phyloP scores from a whole-genome alignment of 2,329 filamentous ascomycete genomes.

The Sodiomyces alkalinus region DNA sequence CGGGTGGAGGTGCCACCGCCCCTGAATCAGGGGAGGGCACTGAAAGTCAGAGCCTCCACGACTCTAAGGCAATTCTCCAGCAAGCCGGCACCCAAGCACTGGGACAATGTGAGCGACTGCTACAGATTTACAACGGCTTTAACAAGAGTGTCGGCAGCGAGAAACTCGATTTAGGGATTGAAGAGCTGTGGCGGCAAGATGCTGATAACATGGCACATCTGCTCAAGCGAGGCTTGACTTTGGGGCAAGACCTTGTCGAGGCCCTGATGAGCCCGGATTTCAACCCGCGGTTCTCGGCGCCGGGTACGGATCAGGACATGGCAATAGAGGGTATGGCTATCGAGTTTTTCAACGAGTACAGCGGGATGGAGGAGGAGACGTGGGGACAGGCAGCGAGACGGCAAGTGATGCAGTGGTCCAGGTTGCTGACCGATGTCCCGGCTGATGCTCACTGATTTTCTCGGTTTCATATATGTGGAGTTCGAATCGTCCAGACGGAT shows the following conservation, averaged over 20 bases:
- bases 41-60: not conserved
- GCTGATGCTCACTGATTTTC: not conserved
- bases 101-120: not conserved
- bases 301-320: slow-evolving; percentile 3
- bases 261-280: slow-evolving; percentile 13
- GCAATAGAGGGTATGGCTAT: slow-evolving; percentile 18
- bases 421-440: not conserved
- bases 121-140: not conserved
- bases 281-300: not conserved
- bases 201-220: slow-evolving; percentile 13
- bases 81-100: not conserved
- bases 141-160: not conserved
- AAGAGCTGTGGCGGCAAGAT: slow-evolving; percentile 16
- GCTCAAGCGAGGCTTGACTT: slow-evolving; percentile 11
- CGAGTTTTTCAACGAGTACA: slow-evolving; percentile 15
- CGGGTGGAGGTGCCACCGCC: no score
- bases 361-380: slow-evolving; percentile 10
- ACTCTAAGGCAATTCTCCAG: no score
- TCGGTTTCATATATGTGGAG: no score
- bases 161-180: not conserved
- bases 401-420: not conserved
- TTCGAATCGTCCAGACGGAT: no score
- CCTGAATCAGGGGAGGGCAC: not conserved
- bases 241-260: slow-evolving; percentile 12
- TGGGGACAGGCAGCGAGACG: slow-evolving; percentile 13